Conservation (phyloP, 441 rosid genomes). For the Populus hybrid region DNA sequence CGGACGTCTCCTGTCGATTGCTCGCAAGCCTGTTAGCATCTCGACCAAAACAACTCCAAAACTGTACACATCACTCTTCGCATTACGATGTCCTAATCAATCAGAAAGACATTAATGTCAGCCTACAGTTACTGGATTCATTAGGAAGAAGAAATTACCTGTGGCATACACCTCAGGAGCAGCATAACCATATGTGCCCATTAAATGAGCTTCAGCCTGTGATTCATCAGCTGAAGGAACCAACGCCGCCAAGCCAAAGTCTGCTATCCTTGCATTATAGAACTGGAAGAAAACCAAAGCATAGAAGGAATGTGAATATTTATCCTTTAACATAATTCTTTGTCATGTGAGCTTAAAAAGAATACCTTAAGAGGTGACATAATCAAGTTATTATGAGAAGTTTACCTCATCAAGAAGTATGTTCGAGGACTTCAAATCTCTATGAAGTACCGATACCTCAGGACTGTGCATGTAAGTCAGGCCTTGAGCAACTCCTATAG, state of each 20-base stretch:
- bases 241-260: conserved; percentile 81
- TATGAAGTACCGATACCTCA: conserved; percentile 71
- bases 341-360: neutral
- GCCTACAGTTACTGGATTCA: neutral
- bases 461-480: conserved; percentile 69
- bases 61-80: conserved; percentile 83
- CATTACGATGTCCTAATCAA: conserved; percentile 66
- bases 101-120: neutral
- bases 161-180: conserved; percentile 90
- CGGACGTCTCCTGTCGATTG: conserved; percentile 63
- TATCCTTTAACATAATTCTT: neutral
- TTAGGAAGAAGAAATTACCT: conserved; percentile 36
- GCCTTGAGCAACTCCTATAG: conserved; percentile 85
- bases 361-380: neutral
- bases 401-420: conserved; percentile 84
- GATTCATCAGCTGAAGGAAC: conserved; percentile 90
- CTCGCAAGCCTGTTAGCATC: conserved; percentile 70
- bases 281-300: conserved; percentile 40
- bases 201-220: conserved; percentile 73
- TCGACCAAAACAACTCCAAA: conserved; percentile 80
- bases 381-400: conserved; percentile 2
- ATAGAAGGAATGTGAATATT: neutral
- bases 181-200: conserved; percentile 87
- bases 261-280: conserved; percentile 76
- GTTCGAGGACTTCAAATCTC: conserved; percentile 92